phyloP scores from a whole-genome alignment of 306 rosid genomes.

The Prosopis cineraria region DNA sequence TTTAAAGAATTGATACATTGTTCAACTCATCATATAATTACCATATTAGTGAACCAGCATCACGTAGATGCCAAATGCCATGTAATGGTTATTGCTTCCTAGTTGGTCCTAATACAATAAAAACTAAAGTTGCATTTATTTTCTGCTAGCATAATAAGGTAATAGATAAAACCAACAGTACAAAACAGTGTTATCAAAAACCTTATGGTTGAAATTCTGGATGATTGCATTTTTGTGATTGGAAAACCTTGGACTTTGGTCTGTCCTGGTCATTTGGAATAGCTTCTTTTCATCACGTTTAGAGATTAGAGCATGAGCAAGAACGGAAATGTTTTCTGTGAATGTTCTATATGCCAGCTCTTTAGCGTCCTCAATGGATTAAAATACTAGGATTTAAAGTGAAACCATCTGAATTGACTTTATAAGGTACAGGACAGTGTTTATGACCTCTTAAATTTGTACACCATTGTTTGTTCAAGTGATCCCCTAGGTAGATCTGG shows the following conservation, averaged over 20 bases:
- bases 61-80: not conserved
- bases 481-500: not conserved
- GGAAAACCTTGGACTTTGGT: not conserved
- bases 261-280: not conserved
- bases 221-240: not conserved
- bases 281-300: not conserved
- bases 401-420: not conserved
- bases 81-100: not conserved
- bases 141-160: slow-evolving; percentile 1
- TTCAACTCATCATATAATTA: not conserved
- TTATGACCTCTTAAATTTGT: not conserved
- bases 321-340: not conserved
- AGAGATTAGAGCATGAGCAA: not conserved
- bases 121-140: not conserved
- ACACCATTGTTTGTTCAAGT: not conserved
- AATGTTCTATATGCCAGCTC: not conserved
- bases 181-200: not conserved
- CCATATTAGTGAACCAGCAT: not conserved
- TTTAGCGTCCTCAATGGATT: not conserved
- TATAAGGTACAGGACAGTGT: not conserved
- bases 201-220: not conserved
- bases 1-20: not conserved
- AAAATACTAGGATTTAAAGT: not conserved
- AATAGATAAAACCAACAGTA: not conserved
- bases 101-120: slow-evolving; percentile 5